Conservation (phyloP, 2,329 filamentous ascomycete species). For the Fusarium domesticum region DNA sequence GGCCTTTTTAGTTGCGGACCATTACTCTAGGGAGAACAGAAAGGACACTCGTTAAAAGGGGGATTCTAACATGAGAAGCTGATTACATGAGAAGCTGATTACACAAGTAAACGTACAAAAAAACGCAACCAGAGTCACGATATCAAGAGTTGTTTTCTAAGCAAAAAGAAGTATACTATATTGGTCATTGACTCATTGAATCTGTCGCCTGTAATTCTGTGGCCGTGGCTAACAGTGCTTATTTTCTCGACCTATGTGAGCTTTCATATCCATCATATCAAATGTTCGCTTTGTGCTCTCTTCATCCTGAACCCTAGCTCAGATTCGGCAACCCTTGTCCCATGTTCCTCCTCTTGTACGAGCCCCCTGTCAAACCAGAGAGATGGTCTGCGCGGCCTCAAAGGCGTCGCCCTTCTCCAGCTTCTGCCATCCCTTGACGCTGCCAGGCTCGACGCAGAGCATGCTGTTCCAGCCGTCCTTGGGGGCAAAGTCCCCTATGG, state of each 20-base stretch:
- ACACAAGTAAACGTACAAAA: neutral
- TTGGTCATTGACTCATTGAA: conserved; percentile 7
- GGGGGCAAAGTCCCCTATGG: conserved; percentile 83
- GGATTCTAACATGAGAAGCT: neutral
- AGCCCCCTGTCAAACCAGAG: conserved; percentile 30
- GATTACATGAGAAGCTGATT: neutral
- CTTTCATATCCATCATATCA: neutral
- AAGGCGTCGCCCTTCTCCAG: conserved; percentile 74
- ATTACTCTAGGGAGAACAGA: conserved; percentile 50
- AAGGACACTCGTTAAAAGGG: conserved; percentile 1
- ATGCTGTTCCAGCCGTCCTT: conserved; percentile 90
- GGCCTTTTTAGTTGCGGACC: conserved; percentile 87
- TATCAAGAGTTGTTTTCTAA: neutral
- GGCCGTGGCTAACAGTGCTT: neutral
- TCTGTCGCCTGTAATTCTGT: neutral
- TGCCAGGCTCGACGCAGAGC: conserved; percentile 90
- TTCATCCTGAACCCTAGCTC: conserved; percentile 4
- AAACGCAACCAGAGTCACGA: neutral
- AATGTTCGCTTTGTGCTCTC: conserved; percentile 1
- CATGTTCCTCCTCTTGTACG: conserved; percentile 2
- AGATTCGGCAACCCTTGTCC: conserved; percentile 19
- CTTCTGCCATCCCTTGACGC: conserved; percentile 76
- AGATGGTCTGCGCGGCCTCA: conserved; percentile 59
- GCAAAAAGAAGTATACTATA: conserved; percentile 3
- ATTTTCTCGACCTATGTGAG: neutral